Percentiles rank a stretch among this genome's conserved stretches.
Conservation (phyloP, 1,284 basidiomycete genomes). For the Ceratorhiza oryzae-sativae region DNA sequence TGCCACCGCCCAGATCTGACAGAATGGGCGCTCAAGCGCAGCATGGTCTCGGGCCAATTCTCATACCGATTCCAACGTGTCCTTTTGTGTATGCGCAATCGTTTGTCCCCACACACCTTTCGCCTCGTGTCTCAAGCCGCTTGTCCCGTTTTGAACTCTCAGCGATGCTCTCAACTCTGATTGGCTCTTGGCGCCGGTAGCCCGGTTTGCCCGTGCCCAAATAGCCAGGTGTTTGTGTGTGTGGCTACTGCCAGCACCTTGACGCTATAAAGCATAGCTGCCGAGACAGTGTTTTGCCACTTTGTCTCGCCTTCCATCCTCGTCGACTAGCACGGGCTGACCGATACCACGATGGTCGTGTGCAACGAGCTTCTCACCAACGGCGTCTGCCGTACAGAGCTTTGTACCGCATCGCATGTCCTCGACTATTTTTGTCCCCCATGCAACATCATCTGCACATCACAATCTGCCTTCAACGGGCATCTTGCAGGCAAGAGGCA, state of each 20-base stretch:
- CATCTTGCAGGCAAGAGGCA: constrained; percentile 49
- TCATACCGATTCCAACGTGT: neutral
- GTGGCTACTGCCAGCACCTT: constrained; percentile 6
- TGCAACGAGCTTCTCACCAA: constrained; percentile 37
- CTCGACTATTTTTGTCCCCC: constrained; percentile 50
- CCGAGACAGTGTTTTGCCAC: neutral
- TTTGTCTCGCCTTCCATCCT: neutral
- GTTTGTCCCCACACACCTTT: neutral
- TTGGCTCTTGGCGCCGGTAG: constrained; percentile 14
- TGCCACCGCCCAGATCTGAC: neutral
- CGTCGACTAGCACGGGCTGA: neutral
- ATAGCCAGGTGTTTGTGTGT: neutral
- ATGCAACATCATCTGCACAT: constrained; percentile 52
- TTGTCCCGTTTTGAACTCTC: constrained; percentile 23
- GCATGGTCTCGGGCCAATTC: neutral
- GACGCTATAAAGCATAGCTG: neutral
- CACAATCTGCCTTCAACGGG: constrained; percentile 44
- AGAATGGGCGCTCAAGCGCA: neutral
- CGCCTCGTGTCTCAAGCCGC: neutral
- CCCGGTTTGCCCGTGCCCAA: neutral
- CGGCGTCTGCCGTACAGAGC: constrained; percentile 48
- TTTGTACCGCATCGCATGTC: constrained; percentile 37
- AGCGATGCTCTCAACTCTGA: constrained; percentile 1
- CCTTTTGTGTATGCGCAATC: neutral
- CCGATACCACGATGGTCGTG: neutral